A percentile compares a stretch with the other conserved stretches of the same genome.
These are phyloP conservation scores for Nannochloropsis granulata DNA, from an alignment of 108 stramenopile genomes.

Conservation along the genomic window DNA sequence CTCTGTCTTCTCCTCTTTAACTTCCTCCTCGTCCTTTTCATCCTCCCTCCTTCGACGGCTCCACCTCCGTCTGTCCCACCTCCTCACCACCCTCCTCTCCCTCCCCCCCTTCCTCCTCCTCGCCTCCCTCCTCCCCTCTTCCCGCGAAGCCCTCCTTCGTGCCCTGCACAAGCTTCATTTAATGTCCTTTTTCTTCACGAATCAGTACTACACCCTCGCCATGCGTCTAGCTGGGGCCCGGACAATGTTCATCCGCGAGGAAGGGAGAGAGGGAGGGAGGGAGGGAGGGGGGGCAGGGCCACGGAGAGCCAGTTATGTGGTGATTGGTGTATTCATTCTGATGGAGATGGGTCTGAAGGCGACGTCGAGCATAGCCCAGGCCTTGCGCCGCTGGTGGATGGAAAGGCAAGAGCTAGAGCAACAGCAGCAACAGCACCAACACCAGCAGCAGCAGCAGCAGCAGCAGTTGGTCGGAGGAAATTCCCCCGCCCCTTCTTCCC, in stretches of 20 bases:
- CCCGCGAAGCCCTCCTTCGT: background rate
- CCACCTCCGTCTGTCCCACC: background rate
- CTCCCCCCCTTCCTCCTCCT: background rate
- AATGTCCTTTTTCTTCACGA: constrained; percentile 11
- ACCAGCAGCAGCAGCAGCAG: background rate
- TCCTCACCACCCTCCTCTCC: background rate
- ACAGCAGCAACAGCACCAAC: background rate
- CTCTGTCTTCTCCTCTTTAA: background rate
- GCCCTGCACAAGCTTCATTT: constrained; percentile 7
- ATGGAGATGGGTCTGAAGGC: constrained; percentile 12
- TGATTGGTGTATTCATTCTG: constrained; percentile 10
- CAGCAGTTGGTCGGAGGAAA: background rate
- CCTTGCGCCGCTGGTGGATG: background rate
- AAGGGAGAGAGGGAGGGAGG: background rate
- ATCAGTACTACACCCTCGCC: constrained; percentile 5
- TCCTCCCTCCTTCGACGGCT: background rate
- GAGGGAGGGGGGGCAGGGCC: background rate
- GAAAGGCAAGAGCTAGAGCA: background rate
- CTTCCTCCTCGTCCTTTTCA: background rate
- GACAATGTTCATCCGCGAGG: constrained; percentile 6
- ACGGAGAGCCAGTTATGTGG: constrained; percentile 5
- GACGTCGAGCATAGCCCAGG: background rate
- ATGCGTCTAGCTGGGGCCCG: constrained; percentile 14
- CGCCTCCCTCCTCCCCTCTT: background rate
- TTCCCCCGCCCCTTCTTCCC: background rate